Evolutionary conservation across 2,329 filamentous ascomycete species (phyloP).

Genomic region (Trichoderma simmonsii): DNA sequence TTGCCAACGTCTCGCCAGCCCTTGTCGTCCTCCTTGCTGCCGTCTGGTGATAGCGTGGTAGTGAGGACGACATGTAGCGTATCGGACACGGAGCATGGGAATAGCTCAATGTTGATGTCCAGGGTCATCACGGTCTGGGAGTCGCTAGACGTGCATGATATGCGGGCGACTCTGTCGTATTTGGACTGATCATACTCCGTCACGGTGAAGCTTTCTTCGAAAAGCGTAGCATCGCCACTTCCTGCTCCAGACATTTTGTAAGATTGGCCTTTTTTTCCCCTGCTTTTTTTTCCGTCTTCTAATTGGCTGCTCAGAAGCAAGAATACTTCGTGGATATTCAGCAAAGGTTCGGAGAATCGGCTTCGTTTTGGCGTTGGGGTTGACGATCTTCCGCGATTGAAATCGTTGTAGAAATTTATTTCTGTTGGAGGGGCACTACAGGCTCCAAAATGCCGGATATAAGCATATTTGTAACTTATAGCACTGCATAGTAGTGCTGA

Average conservation of each 20-base stretch:
- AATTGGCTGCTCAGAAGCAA: background rate
- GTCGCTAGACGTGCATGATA: conserved; percentile 74
- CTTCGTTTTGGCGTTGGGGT: conserved; percentile 2
- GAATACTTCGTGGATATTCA: background rate
- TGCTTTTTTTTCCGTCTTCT: background rate
- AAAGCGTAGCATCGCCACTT: conserved; percentile 85
- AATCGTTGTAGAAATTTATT: conserved; percentile 6
- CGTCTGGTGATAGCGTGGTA: conserved; percentile 82
- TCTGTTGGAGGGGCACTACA: conserved; percentile 3
- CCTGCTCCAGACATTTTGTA: conserved; percentile 33
- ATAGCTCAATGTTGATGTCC: conserved; percentile 93
- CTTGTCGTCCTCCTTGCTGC: conserved; percentile 69
- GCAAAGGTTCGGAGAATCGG: background rate
- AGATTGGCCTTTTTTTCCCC: conserved; percentile 19
- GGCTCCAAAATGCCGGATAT: background rate
- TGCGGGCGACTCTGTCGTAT: conserved; percentile 91
- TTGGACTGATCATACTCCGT: conserved; percentile 77
- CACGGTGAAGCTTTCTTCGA: conserved; percentile 87
- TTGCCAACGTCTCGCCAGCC: conserved; percentile 77
- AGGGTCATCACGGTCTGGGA: conserved; percentile 73
- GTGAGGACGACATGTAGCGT: conserved; percentile 78
- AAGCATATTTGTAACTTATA: background rate
- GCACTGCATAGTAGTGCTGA: background rate
- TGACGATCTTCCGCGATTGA: background rate
- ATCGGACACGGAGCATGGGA: conserved; percentile 71